A percentile compares a stretch with the other conserved stretches of the same genome.
Conservation (phyloP, 2,329 filamentous ascomycete genomes). For the Neopestalotiopsis sp. region DNA sequence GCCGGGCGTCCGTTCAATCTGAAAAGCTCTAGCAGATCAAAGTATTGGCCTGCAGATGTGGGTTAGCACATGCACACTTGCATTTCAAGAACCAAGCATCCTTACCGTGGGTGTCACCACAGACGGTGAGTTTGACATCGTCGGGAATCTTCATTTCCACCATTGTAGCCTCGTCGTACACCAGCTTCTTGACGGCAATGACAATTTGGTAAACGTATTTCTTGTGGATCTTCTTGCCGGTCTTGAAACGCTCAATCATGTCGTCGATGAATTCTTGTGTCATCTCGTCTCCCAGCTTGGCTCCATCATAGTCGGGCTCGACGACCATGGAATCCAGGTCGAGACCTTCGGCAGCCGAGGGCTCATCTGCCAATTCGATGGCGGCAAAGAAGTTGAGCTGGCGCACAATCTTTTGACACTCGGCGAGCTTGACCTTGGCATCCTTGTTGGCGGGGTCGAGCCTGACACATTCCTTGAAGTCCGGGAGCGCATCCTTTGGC, state of each 20-base stretch:
- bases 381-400: conserved; percentile 92
- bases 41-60: conserved; percentile 81
- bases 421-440: conserved; percentile 86
- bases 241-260: conserved; percentile 96
- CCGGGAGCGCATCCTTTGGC: conserved; percentile 85
- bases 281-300: conserved; percentile 79
- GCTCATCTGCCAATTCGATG: conserved; percentile 91
- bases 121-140: conserved; percentile 85
- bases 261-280: conserved; percentile 96
- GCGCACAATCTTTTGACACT: conserved; percentile 94
- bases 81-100: neutral
- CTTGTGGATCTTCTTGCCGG: conserved; percentile 89
- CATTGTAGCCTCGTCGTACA: conserved; percentile 95
- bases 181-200: conserved; percentile 84
- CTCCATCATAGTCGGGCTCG: conserved; percentile 85
- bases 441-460: conserved; percentile 89
- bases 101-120: conserved; percentile 93
- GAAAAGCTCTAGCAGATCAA: conserved; percentile 96
- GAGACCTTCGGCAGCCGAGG: conserved; percentile 88
- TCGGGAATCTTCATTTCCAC: conserved; percentile 85
- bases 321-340: conserved; percentile 86
- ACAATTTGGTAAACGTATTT: conserved; percentile 99
- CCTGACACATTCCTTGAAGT: conserved; percentile 90
- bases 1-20: conserved; percentile 83
- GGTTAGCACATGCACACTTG: conserved; percentile 24